phyloP scores from a whole-genome alignment of 2,329 filamentous ascomycete species.

The Coniosporium tulheliwenetii region DNA sequence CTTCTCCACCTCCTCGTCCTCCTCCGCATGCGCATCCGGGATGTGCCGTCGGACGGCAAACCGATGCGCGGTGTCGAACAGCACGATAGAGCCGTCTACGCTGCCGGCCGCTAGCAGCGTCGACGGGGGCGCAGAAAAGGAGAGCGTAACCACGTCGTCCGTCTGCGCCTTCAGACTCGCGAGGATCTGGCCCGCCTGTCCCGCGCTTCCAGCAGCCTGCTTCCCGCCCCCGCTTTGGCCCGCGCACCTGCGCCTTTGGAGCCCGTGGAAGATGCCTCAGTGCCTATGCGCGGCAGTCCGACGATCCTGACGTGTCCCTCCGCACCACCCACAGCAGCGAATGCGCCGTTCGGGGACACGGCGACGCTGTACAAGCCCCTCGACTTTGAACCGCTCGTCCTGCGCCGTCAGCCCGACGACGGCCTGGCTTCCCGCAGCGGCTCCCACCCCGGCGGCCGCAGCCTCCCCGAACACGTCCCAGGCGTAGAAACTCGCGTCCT shows the following conservation, averaged over 20 bases:
- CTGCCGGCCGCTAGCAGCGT: conserved; percentile 47
- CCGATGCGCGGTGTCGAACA: conserved; percentile 74
- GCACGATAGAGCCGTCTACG: conserved; percentile 55
- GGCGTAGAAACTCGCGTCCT: conserved; percentile 78
- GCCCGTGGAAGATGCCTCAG: conserved; percentile 7
- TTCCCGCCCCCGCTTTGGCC: conserved; percentile 32
- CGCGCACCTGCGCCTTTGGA: conserved; percentile 19
- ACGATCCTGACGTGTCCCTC: conserved; percentile 76
- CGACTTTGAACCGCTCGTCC: conserved; percentile 83
- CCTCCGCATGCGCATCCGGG: conserved; percentile 51
- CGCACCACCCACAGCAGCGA: conserved; percentile 77
- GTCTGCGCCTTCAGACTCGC: conserved; percentile 68
- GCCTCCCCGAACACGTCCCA: conserved; percentile 83
- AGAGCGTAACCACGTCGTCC: conserved; percentile 64
- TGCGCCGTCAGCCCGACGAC: conserved; percentile 62
- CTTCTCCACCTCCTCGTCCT: conserved; percentile 54
- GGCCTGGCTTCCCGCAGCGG: conserved; percentile 39
- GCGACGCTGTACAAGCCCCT: conserved; percentile 84
- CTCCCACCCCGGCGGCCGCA: conserved; percentile 44
- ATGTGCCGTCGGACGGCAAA: conserved; percentile 80
- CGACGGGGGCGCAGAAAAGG: conserved; percentile 45
- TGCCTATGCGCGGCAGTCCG: conserved; percentile 53
- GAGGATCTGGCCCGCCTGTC: conserved; percentile 57
- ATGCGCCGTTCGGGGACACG: conserved; percentile 61
- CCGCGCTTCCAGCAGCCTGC: conserved; percentile 24